phyloP scores from a whole-genome alignment of 495 filamentous ascomycete species.

The Cercophora sp. region DNA sequence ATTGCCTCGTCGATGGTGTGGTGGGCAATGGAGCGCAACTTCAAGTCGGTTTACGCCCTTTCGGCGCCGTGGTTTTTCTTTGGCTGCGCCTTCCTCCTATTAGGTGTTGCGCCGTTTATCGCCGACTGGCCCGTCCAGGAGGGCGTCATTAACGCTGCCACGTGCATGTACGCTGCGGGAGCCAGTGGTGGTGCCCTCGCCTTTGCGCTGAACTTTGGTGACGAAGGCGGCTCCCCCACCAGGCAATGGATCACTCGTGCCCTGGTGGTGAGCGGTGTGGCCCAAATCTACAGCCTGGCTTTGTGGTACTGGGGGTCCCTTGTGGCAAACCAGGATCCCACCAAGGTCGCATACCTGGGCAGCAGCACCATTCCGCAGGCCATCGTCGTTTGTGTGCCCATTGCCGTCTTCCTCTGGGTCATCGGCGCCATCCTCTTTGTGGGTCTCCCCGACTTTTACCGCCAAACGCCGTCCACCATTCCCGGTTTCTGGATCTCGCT shows the following conservation, averaged over 20 bases:
- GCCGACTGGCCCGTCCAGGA: slow-evolving; percentile 33
- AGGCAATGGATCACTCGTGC: slow-evolving; percentile 64
- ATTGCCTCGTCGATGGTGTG: slow-evolving; percentile 56
- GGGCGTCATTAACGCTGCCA: slow-evolving; percentile 56
- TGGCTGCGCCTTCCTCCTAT: slow-evolving; percentile 57
- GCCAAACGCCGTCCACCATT: slow-evolving; percentile 60
- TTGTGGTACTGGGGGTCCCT: slow-evolving; percentile 64
- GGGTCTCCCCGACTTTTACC: slow-evolving; percentile 62
- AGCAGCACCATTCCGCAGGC: slow-evolving; percentile 31
- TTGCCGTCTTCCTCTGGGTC: slow-evolving; percentile 49
- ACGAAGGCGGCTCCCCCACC: slow-evolving; percentile 55
- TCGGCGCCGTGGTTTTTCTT: slow-evolving; percentile 59
- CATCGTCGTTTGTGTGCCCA: slow-evolving; percentile 45
- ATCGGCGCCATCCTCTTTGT: slow-evolving; percentile 49
- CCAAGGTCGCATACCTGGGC: slow-evolving; percentile 22
- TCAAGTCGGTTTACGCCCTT: slow-evolving; percentile 56
- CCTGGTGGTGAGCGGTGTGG: slow-evolving; percentile 58
- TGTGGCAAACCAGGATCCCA: slow-evolving; percentile 30
- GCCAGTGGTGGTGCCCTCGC: slow-evolving; percentile 58
- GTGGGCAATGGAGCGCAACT: slow-evolving; percentile 56
- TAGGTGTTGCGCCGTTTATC: slow-evolving; percentile 59
- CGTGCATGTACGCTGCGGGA: slow-evolving; percentile 56
- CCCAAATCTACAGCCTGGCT: slow-evolving; percentile 59
- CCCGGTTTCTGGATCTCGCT: slow-evolving; percentile 56
- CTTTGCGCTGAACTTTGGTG: slow-evolving; percentile 66